Base-by-base conservation (phyloP, 2,329 filamentous ascomycete species). In the Pseudogymnoascus sp. region DNA sequence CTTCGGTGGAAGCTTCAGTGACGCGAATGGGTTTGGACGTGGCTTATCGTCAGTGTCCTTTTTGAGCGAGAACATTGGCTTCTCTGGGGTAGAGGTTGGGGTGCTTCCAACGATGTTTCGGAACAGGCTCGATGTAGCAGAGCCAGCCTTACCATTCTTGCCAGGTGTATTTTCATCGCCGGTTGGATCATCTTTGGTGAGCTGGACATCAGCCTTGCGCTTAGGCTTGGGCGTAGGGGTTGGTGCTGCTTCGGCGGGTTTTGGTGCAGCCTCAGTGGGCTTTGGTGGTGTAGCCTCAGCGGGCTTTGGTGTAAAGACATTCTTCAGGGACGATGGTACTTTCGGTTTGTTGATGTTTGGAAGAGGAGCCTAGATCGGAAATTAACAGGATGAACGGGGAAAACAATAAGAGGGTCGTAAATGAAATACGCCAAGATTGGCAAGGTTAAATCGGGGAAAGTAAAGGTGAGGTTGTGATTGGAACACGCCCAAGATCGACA, bases 41-140 rank as follows among this genome's bases (percentile, higher is more conserved):
- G 71, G 66, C n/a, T 60, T 60, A 7, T 67, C 67, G 2, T 59
- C 36, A 28, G 3, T 3, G 3, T 19, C 42, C 38, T 58, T 58
- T 3, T 36, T 63, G 49, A 39, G 16, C 22, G 62, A 60, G 25
- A 64, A 64, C 5, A 66, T 61, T 49, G 67, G 71, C 61, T 67
- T 70, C 25, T 65, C 63, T n/a, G 68, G 66, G 33, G 64, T 69
- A 23, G 63, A 35, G 4, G 22, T 35, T 61, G 39, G 52, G 6
- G 42, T 42, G 39, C 65, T 70, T 25, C 70, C 70, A 45, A 73
- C 58, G 14, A 72, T 70, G 23, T 64, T 65, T 52, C 69, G 71
- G 65, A 73, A 72, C 11, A 72, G 62, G 19, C 68, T 70, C 14
- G 70, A 71, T 5, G 72, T 73, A 33, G 66, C 67, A 7, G 72